Conservation (phyloP, 2,329 filamentous ascomycete genomes). For the Colletotrichum eremochloae region DNA sequence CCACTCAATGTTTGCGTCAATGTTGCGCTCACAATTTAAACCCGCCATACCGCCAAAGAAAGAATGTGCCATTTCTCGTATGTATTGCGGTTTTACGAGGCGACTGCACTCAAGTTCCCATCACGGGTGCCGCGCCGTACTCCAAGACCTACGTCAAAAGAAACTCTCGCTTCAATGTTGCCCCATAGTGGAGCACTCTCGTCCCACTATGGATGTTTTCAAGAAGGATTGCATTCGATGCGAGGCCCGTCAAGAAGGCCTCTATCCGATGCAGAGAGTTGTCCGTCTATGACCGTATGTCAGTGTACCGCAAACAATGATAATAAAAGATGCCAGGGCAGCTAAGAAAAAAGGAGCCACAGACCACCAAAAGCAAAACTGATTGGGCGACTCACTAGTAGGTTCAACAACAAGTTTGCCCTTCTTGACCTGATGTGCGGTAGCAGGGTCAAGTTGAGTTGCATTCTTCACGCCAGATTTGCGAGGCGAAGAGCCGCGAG, state of each 20-base stretch:
- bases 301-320: background rate
- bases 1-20: too few relatives aligned
- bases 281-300: background rate
- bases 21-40: too few relatives aligned
- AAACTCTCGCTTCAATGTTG: background rate
- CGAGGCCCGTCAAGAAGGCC: background rate
- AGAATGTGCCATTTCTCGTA: background rate
- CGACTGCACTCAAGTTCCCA: background rate
- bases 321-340: background rate
- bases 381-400: constrained; percentile 12
- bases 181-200: background rate
- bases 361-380: constrained; percentile 20
- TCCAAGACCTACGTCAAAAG: background rate
- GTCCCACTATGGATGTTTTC: background rate
- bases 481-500: background rate
- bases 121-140: background rate
- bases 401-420: constrained; percentile 5
- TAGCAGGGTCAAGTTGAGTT: background rate
- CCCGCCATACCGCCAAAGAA: background rate
- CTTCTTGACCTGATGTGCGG: constrained; percentile 7
- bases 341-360: background rate
- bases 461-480: background rate
- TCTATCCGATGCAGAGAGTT: too few relatives aligned
- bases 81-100: background rate
- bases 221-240: constrained; percentile 6